These are phyloP conservation scores for Neoboletus brunneissimus DNA, from an alignment of 768 basidiomycete genomes.

Conservation along the genomic window DNA sequence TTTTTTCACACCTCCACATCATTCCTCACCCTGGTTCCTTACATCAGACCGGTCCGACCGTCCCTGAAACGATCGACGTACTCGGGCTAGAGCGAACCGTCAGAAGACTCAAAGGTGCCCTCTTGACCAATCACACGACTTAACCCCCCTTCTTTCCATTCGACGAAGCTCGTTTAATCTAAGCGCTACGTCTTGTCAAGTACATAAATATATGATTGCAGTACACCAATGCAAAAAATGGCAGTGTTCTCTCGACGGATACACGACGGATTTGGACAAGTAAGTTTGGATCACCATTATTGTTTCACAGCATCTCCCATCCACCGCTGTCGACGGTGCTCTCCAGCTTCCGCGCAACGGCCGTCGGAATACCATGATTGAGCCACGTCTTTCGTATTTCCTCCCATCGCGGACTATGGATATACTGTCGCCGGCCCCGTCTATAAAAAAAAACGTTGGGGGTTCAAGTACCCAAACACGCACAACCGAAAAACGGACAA, in stretches of 20 bases:
- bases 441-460: conserved; percentile 42
- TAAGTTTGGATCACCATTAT: background rate
- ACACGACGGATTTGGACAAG: background rate
- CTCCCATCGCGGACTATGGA: conserved; percentile 85
- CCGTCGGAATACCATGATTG: conserved; percentile 82
- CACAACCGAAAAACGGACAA: background rate
- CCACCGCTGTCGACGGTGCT: conserved; percentile 86
- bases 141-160: background rate
- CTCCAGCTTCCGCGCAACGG: conserved; percentile 87
- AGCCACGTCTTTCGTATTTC: conserved; percentile 92
- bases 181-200: background rate
- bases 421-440: conserved; percentile 83
- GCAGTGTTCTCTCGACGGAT: background rate
- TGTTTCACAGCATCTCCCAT: conserved; percentile 74
- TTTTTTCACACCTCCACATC: background rate
- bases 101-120: conserved; percentile 17
- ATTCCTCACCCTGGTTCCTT: background rate
- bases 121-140: background rate
- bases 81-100: conserved; percentile 33
- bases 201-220: background rate
- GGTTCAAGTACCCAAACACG: background rate
- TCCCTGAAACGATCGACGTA: conserved; percentile 39
- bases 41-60: conserved; percentile 41
- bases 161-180: background rate
- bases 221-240: background rate